Conservation (phyloP, 1,284 basidiomycete species). For the Apiotrichum laibachii region DNA sequence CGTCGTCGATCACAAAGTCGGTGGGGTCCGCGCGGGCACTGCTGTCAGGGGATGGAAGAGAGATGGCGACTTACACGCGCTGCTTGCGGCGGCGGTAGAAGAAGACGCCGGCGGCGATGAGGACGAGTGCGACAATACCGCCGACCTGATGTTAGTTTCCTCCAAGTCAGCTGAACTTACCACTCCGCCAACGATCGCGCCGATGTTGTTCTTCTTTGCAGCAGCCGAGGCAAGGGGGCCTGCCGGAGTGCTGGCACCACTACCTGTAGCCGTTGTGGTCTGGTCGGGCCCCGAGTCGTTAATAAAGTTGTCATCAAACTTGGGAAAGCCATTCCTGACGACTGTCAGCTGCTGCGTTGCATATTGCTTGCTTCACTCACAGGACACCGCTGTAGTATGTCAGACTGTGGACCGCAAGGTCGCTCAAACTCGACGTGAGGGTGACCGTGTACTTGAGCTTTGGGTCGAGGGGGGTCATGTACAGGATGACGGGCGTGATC, state of each 20-base stretch:
- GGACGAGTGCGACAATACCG: neutral
- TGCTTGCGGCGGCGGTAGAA: neutral
- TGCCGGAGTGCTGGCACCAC: neutral
- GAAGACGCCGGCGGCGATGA: neutral
- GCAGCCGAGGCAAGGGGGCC: too few relatives aligned
- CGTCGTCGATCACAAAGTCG: slow-evolving; percentile 2
- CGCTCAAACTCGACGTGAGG: too few relatives aligned
- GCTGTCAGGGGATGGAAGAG: neutral
- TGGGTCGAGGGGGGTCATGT: neutral
- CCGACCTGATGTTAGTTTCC: neutral
- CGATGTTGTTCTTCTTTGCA: neutral
- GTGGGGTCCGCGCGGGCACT: neutral
- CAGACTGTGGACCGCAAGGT: neutral
- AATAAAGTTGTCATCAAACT: neutral
- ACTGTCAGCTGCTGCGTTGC: too few relatives aligned
- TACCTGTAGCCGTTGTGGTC: neutral
- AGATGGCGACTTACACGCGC: neutral
- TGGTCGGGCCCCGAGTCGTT: neutral
- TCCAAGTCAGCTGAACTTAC: neutral
- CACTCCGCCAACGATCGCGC: neutral
- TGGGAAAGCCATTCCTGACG: too few relatives aligned
- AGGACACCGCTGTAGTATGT: neutral
- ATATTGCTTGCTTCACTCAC: neutral
- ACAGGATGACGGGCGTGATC: neutral
- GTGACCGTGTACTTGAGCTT: neutral